Evolutionary conservation across 345 rosid species (phyloP).

Genomic region (Hibiscus tridactylites): DNA sequence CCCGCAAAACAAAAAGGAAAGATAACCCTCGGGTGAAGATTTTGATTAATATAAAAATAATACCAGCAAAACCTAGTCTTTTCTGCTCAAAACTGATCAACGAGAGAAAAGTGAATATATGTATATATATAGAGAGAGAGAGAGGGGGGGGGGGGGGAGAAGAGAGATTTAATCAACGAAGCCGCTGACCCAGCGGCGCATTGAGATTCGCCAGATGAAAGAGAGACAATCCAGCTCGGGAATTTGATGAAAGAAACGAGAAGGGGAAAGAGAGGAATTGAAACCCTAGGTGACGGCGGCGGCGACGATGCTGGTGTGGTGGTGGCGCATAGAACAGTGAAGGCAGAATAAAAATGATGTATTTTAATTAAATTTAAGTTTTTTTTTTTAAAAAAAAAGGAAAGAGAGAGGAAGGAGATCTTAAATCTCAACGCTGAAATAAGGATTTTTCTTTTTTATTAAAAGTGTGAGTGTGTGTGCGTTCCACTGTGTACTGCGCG

Average conservation of each 20-base stretch:
- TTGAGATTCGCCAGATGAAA: slow-evolving; percentile 43
- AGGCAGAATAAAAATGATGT: slow-evolving; percentile 24
- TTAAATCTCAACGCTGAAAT: neutral
- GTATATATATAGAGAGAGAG: too few species aligned
- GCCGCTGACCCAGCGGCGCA: slow-evolving; percentile 97
- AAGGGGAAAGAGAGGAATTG: neutral
- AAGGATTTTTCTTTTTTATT: neutral
- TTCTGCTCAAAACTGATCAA: slow-evolving; percentile 12
- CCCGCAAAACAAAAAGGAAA: slow-evolving; percentile 3
- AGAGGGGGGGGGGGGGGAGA: neutral
- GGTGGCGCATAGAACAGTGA: slow-evolving; percentile 32
- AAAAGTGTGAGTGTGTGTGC: neutral
- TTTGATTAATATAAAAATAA: neutral
- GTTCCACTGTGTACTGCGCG: neutral
- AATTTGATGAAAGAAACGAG: slow-evolving; percentile 16
- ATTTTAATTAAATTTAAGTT: neutral
- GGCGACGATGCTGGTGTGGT: slow-evolving; percentile 15
- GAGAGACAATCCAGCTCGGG: slow-evolving; percentile 79
- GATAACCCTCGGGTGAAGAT: slow-evolving; percentile 10
- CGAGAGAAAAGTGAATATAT: neutral
- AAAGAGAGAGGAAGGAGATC: neutral
- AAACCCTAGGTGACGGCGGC: slow-evolving; percentile 12
- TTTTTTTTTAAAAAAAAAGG: neutral
- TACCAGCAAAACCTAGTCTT: slow-evolving; percentile 25
- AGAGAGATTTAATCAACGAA: slow-evolving; percentile 52